Conservation (phyloP, 192 early-diverging fungal genomes). For the Chytriomyces confervae region DNA sequence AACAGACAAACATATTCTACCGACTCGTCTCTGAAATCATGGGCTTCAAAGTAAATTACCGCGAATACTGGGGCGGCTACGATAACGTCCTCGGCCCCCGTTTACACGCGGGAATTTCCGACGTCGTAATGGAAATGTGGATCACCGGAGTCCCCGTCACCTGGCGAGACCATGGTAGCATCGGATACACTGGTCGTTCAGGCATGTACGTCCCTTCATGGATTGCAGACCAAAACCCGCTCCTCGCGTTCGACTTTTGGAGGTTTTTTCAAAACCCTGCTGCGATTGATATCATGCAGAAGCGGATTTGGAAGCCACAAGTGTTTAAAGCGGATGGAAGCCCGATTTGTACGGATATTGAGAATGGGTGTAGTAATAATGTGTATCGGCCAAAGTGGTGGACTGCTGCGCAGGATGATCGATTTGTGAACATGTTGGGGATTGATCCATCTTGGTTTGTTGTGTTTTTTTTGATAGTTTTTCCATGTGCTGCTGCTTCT, state of each 20-base stretch:
- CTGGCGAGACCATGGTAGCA: slow-evolving; percentile 29
- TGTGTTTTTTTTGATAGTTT: background rate
- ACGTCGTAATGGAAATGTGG: slow-evolving; percentile 34
- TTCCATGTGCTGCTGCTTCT: background rate
- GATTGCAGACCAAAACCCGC: slow-evolving; percentile 14
- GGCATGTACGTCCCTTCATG: slow-evolving; percentile 29
- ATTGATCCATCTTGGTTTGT: slow-evolving; percentile 31
- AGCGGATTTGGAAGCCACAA: slow-evolving; percentile 5
- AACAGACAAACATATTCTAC: slow-evolving; percentile 26
- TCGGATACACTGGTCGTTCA: slow-evolving; percentile 21
- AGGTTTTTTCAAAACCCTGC: slow-evolving; percentile 28
- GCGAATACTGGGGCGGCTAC: slow-evolving; percentile 24
- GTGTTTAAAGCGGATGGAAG: background rate
- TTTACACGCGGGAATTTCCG: slow-evolving; percentile 12
- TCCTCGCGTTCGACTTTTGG: slow-evolving; percentile 30
- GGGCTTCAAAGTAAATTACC: slow-evolving; percentile 21
- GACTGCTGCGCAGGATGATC: background rate
- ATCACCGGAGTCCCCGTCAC: slow-evolving; percentile 21
- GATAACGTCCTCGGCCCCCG: slow-evolving; percentile 27
- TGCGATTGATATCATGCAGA: background rate
- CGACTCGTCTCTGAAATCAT: slow-evolving; percentile 25
- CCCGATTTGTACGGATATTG: slow-evolving; percentile 13
- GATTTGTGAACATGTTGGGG: slow-evolving; percentile 25
- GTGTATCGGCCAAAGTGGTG: slow-evolving; percentile 23
- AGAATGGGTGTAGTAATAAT: slow-evolving; percentile 14